Percentiles rank a stretch among this genome's conserved stretches.
Conservation (phyloP, 176 grass and related monocot species). For the Aegilops umbellulata region DNA sequence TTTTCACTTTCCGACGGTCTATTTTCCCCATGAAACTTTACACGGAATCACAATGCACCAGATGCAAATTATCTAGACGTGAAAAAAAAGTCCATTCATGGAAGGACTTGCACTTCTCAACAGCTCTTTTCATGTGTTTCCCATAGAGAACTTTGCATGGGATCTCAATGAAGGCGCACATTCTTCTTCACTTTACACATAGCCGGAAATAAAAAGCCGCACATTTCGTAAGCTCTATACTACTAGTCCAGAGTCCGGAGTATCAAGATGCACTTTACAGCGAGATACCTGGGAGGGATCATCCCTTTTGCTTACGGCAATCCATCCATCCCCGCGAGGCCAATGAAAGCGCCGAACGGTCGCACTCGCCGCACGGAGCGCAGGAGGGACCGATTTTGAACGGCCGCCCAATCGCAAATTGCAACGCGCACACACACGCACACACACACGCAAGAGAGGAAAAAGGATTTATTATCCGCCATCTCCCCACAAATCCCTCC, state of each 20-base stretch:
- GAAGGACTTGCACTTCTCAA: too few species aligned
- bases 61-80: too few species aligned
- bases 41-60: neutral
- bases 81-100: too few species aligned
- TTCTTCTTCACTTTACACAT: too few species aligned
- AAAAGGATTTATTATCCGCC: too few species aligned
- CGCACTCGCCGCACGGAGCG: neutral
- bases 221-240: neutral
- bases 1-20: neutral
- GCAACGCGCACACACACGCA: neutral
- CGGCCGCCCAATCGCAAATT: conserved; percentile 15
- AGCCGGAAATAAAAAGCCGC: neutral
- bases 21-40: neutral
- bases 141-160: too few species aligned
- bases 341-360: conserved; percentile 20
- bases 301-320: neutral
- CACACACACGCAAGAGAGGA: neutral
- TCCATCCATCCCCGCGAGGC: neutral
- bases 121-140: too few species aligned
- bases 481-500: conserved; percentile 1
- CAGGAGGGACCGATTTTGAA: conserved; percentile 29
- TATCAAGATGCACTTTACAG: neutral
- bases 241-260: too few species aligned
- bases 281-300: conserved; percentile 18
- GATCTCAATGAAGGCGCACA: too few species aligned